Base-by-base conservation (phyloP, 768 basidiomycete genomes). In the Calvatia gigantea region DNA sequence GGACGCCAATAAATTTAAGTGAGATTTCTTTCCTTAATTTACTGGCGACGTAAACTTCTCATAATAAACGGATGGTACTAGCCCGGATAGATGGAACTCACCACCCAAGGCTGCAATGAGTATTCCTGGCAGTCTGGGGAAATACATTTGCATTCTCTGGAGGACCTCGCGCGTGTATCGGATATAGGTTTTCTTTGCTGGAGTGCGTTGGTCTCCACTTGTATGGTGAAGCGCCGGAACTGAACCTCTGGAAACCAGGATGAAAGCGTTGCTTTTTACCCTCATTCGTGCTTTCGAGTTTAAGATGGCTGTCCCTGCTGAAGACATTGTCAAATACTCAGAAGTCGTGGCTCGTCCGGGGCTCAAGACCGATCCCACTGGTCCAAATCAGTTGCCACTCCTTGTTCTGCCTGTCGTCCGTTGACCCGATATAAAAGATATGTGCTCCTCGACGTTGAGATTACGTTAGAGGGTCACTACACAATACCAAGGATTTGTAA, bases 81-180 rank as follows among this genome's bases (percentile, higher is more conserved):
- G 85, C 57, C 87, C 87, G 0, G 85, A 87, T 59, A 75, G 87
- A 0, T 89, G 87, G 86, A 62, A 67, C 12, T 61, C 72, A 4
- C 25, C 74, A 14, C 81, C 84, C 0, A 74, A 77, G 9, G 70
- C 69, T 3, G 75, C 71, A 3, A 60, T 64, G 3, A 60, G 60
- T 1, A 69, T 87, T 25, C 86, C 86, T 2, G 80, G 82, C 8
- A n/a, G 73, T 86, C 0, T 85, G 79, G 78, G 75, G 78, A 11
- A 77, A 85, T 60, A 62, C 79, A 52, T 60, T 86, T 32, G 75
- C 82, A 0, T 89, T 89, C 72, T 57, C 82, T 2, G 82, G 80
- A 25, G 86, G 86, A 7, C 80, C 83, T 12, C 75, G 76, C 14
- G 76, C 82, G 1, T 89, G 86, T 60, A 86, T 87, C 25, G 85